Conservation (phyloP, 2,329 filamentous ascomycete species). For the Calonectria crousiana region DNA sequence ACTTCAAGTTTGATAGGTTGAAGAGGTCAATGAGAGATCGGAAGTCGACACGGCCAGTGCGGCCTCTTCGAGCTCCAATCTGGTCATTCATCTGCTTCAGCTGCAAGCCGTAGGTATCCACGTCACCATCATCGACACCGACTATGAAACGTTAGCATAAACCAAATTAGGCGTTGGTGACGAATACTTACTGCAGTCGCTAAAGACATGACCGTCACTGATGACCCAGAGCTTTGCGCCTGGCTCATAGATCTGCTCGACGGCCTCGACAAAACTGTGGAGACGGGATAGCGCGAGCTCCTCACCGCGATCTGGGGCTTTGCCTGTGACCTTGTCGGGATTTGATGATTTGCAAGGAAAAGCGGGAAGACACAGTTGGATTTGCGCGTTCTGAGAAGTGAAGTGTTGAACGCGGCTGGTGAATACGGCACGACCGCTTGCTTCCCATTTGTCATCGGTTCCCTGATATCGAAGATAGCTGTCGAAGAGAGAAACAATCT, state of each 20-base stretch:
- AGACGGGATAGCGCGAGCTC: neutral
- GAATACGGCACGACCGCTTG: neutral
- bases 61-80: neutral
- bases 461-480: neutral
- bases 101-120: neutral
- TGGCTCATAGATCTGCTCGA: neutral
- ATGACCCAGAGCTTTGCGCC: conserved; percentile 1
- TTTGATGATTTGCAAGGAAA: conserved; percentile 1
- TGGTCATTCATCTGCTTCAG: neutral
- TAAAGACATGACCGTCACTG: neutral
- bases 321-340: neutral
- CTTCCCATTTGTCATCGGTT: neutral
- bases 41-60: neutral
- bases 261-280: neutral
- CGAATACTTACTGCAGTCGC: neutral
- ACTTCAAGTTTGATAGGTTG: neutral
- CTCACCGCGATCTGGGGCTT: neutral
- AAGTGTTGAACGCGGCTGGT: neutral
- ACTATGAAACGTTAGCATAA: neutral
- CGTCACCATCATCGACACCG: neutral
- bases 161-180: too few species aligned
- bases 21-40: neutral
- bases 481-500: neutral
- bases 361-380: neutral
- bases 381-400: neutral